Base-by-base conservation (phyloP, 306 rosid genomes). In the Abrus precatorius region DNA sequence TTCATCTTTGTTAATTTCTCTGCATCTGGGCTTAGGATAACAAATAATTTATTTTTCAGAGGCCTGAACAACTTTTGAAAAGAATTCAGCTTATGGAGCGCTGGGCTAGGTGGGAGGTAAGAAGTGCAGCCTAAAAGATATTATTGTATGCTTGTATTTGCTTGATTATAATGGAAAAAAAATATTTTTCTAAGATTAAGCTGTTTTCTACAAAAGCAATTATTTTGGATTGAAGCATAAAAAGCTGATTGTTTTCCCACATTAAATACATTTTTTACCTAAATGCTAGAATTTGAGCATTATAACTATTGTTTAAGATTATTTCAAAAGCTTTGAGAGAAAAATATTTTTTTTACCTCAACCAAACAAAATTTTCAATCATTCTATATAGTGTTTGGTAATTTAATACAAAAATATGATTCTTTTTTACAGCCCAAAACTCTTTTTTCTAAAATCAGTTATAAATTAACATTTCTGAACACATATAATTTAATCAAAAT, bases 41-140 rank as follows among this genome's bases (percentile, higher is more conserved):
- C 47, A 52, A 20, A 14, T 72, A 38, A 14, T 67, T 71, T 72
- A 52, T 76, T 82, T 77, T 78, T 85, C 82, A 95, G 99, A 91
- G 94, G 79, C 99, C 99, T 3, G 98, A 92, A 59, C 97, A 91
- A 91, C 94, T 95, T 83, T 69, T 95, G 55, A 92, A 91, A 85
- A 93, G 98, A 91, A 93, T 90, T 77, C 97, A 95, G 76, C 98
- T 95, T 74, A 95, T 88, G 98, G 99, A 95, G 85, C 91, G 97
- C 57, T 95, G 99, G 99, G 97, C 94, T n/a, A 91, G 98, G 88
- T 90, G 99, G 99, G 99, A 95, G 99, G 98, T 95, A 89, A 74
- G 88, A 56, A 64, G 70, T 54, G 32, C 71, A 79, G 53, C 44
- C 68, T 50, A 27, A n/a, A 81, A 68, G 33, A 45, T 30, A 28